phyloP scores from a whole-genome alignment of 805 yeast species.

The Yamadazyma olivae region DNA sequence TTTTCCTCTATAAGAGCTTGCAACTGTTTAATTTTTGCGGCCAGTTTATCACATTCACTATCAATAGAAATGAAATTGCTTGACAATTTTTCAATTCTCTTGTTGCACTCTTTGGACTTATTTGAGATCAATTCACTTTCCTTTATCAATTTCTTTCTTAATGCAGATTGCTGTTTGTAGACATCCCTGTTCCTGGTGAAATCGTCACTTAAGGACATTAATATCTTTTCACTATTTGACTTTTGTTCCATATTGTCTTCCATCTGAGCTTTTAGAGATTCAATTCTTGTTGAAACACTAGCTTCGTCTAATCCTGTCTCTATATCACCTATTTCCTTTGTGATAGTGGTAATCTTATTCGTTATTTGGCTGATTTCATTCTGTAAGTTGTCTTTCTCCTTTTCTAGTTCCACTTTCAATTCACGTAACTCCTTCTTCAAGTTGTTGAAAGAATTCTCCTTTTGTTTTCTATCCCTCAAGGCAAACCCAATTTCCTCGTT shows the following conservation, averaged over 20 bases:
- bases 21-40: slow-evolving; percentile 8
- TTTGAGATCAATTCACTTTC: neutral
- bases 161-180: neutral
- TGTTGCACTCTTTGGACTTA: neutral
- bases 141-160: neutral
- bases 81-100: neutral
- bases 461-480: neutral
- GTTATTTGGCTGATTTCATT: neutral
- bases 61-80: neutral
- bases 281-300: slow-evolving; percentile 42
- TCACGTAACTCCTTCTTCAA: slow-evolving; percentile 9
- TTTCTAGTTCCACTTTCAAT: slow-evolving; percentile 7
- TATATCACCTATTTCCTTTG: slow-evolving; percentile 26
- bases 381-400: slow-evolving; percentile 9
- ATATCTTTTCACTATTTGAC: slow-evolving; percentile 23
- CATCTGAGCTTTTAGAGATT: slow-evolving; percentile 31
- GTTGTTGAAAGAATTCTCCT: neutral
- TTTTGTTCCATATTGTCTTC: slow-evolving; percentile 26
- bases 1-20: slow-evolving; percentile 8
- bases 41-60: neutral
- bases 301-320: slow-evolving; percentile 42
- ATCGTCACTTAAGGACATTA: slow-evolving; percentile 25
- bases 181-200: slow-evolving; percentile 3
- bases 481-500: slow-evolving; percentile 4
- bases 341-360: slow-evolving; percentile 4